Base-by-base conservation (phyloP, 495 filamentous ascomycete genomes). In the Penicillium bialowiezense region DNA sequence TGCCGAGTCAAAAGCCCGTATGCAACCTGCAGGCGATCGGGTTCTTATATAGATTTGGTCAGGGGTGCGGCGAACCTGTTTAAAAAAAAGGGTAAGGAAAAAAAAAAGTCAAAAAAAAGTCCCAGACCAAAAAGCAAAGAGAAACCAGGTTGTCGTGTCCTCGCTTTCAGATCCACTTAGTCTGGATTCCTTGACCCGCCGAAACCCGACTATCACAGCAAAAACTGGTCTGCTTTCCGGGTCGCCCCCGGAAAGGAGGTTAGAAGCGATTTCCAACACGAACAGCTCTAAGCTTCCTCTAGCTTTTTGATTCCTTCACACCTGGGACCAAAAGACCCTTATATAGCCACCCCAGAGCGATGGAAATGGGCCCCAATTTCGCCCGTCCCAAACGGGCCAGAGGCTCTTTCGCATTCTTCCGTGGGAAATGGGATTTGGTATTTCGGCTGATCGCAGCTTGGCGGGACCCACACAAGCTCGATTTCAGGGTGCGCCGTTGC, bases 391-490 rank as follows among this genome's bases (percentile, higher is more conserved):
- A 36, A 46, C 32, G 17, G 39, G 40, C 34, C 17, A 44, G 57
- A 57, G 61, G 58, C 61, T 62, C 55, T 59, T n/a, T 51, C 44
- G 32, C 42, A 46, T 48, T 58, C 57, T 38, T 44, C 43, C 34
- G n/a, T n/a, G 44, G 32, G 48, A 39, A 59, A 51, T 48, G 39
- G 35, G 24, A 43, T 45, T 49, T 50, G 35, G 54, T 45, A 62
- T 54, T 40, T 52, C 43, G 61, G 52, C 50, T 56, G 56, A 49
- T 59, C 59, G 50, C 57, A 58, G 50, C 52, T 64, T 59, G 61
- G 58, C 60, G 48, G 37, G 61, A 62, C 61, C 61, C 58, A 62
- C 61, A 64, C 44, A 54, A 64, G 61, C 61, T 64, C 50, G 39
- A 52, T 55, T 42, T 23, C 44, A 50, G 55, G 53, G 53, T 53